Conservation (phyloP, 164 flowering plant species). For the Umbellularia californica region DNA sequence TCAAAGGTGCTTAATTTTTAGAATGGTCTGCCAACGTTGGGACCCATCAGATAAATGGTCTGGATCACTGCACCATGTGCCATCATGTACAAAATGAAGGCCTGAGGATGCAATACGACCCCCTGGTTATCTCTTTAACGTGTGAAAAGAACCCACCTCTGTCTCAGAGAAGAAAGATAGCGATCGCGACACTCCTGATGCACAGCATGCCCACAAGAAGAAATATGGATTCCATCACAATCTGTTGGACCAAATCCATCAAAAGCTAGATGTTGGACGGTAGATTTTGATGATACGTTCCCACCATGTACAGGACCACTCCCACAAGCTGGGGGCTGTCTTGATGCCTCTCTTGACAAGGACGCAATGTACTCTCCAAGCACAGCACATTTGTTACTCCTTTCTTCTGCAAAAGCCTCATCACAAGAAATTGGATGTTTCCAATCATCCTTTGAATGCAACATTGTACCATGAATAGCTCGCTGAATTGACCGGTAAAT, state of each 20-base stretch:
- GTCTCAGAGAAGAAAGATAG: slow-evolving; percentile 71
- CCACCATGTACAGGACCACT: slow-evolving; percentile 14
- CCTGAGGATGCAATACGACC: too few relatives aligned
- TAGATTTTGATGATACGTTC: slow-evolving; percentile 19
- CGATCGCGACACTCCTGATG: slow-evolving; percentile 92
- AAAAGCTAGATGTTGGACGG: slow-evolving; percentile 26
- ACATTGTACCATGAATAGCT: slow-evolving; percentile 24
- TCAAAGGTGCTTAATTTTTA: too few relatives aligned
- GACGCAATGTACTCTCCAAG: slow-evolving; percentile 55
- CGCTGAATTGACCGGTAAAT: slow-evolving; percentile 39
- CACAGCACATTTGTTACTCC: slow-evolving; percentile 31
- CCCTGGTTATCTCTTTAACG: too few relatives aligned
- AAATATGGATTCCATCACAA: slow-evolving; percentile 79
- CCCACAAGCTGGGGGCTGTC: slow-evolving; percentile 35
- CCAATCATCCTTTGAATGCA: slow-evolving; percentile 13
- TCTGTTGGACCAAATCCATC: slow-evolving; percentile 71
- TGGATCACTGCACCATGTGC: too few relatives aligned
- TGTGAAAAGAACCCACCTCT: slow-evolving; percentile 45
- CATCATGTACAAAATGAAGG: too few relatives aligned
- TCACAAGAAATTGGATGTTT: slow-evolving; percentile 10
- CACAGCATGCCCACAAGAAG: slow-evolving; percentile 99
- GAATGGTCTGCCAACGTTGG: too few relatives aligned
- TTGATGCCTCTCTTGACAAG: slow-evolving; percentile 35
- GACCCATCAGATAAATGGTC: too few relatives aligned
- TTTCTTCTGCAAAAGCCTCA: slow-evolving; percentile 15